Evolutionary conservation across 306 rosid genomes (phyloP).

Genomic region (Casuarina cunninghamiana): DNA sequence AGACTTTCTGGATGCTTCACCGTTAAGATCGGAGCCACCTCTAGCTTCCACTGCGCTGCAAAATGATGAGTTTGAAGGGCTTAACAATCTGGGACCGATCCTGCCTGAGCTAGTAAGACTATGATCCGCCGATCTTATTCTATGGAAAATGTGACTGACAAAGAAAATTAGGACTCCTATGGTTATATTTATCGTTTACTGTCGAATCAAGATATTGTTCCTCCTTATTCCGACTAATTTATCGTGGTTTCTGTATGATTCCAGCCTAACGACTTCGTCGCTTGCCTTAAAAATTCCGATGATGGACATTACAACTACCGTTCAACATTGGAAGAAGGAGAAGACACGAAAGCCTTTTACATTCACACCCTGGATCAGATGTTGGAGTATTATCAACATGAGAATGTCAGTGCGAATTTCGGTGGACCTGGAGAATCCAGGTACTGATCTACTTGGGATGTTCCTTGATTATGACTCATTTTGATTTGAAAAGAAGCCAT

Average conservation of each 20-base stretch:
- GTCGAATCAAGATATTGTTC: not conserved
- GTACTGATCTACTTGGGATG: not conserved
- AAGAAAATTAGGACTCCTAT: too few species aligned
- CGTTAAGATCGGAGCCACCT: not conserved
- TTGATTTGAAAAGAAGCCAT: not conserved
- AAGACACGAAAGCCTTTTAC: conserved; percentile 11
- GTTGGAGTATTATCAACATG: conserved; percentile 1
- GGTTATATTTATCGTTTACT: too few species aligned
- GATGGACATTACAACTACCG: not conserved
- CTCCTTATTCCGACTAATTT: not conserved
- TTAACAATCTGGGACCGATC: not conserved
- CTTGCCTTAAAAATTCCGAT: not conserved
- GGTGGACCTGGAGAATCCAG: conserved; percentile 3
- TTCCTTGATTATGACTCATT: not conserved
- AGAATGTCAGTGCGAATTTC: not conserved
- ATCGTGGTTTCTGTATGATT: not conserved
- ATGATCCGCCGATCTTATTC: too few species aligned
- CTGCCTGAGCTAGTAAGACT: not conserved
- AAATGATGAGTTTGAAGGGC: not conserved
- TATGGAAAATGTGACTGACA: too few species aligned
- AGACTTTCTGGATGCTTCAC: not conserved
- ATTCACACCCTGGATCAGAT: conserved; percentile 4
- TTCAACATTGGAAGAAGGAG: conserved; percentile 12
- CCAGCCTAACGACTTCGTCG: not conserved
- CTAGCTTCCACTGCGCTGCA: not conserved